Evolutionary conservation across 2,329 filamentous ascomycete genomes (phyloP).

Genomic region (Talaromyces sp.): DNA sequence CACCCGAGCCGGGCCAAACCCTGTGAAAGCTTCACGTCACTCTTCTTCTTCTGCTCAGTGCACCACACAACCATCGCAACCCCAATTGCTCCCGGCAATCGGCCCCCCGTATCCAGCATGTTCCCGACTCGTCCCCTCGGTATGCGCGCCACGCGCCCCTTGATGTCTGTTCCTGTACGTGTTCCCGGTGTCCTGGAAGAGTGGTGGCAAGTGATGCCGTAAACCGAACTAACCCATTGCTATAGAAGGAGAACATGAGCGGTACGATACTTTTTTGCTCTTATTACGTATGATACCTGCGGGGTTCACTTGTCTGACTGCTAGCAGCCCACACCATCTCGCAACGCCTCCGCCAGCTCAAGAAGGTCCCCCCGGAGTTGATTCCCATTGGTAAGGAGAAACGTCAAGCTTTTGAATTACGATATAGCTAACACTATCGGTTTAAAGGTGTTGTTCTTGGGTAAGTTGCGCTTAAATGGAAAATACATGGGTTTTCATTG

Average conservation of each 20-base stretch:
- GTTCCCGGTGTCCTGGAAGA: conserved; percentile 11
- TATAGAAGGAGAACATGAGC: conserved; percentile 60
- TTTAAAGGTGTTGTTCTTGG: conserved; percentile 75
- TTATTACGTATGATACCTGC: not conserved
- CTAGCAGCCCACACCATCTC: conserved; percentile 86
- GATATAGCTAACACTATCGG: conserved; percentile 5
- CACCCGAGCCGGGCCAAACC: conserved; percentile 15
- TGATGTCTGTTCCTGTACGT: conserved; percentile 67
- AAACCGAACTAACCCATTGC: conserved; percentile 34
- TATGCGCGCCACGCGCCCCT: conserved; percentile 50
- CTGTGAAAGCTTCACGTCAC: conserved; percentile 17
- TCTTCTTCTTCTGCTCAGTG: conserved; percentile 12
- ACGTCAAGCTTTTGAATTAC: not conserved
- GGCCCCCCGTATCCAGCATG: conserved; percentile 41
- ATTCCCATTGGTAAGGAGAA: conserved; percentile 75
- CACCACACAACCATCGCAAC: not conserved
- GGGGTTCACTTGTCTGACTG: conserved; percentile 19
- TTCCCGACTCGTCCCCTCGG: conserved; percentile 61
- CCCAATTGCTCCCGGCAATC: not conserved
- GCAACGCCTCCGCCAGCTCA: conserved; percentile 85
- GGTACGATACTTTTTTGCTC: conserved; percentile 40
- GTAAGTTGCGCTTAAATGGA: conserved; percentile 51
- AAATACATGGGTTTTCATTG: not conserved
- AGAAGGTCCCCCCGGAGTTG: conserved; percentile 89
- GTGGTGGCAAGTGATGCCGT: conserved; percentile 4